These are phyloP conservation scores for Saccharum officinarum DNA, from an alignment of 176 grass and related monocot genomes.

Conservation along the genomic window DNA sequence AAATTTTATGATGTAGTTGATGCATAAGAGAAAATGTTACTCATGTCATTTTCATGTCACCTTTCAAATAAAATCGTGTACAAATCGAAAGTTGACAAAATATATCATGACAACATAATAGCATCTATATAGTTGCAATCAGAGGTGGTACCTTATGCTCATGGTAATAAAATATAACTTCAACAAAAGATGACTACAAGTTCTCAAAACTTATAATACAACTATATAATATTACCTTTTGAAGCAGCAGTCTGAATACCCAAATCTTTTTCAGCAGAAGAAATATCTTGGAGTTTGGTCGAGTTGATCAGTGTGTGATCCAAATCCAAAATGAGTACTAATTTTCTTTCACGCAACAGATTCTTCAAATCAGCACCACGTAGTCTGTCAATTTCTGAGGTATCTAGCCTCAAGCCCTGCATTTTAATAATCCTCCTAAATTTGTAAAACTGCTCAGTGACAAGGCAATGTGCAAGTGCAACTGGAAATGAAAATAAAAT, in stretches of 20 bases:
- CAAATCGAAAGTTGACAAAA: neutral
- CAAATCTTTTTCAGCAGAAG: conserved; percentile 69
- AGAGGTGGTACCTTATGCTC: neutral
- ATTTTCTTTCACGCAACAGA: conserved; percentile 65
- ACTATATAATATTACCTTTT: conserved; percentile 48
- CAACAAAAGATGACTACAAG: neutral
- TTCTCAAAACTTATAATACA: neutral
- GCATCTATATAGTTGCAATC: conserved; percentile 16
- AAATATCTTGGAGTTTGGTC: conserved; percentile 60
- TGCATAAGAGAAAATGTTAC: neutral
- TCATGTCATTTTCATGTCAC: too few species aligned
- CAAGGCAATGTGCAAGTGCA: neutral
- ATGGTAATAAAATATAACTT: neutral
- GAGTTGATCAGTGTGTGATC: conserved; percentile 95
- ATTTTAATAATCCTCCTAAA: conserved; percentile 28
- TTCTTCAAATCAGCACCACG: conserved; percentile 66
- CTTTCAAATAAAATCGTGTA: conserved; percentile 8
- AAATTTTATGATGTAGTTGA: conserved; percentile 6
- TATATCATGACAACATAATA: neutral
- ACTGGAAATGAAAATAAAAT: neutral
- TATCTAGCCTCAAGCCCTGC: conserved; percentile 74
- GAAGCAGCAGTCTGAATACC: conserved; percentile 49
- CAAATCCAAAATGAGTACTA: conserved; percentile 86
- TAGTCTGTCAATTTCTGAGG: conserved; percentile 75
- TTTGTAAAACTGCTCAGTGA: neutral